Base-by-base conservation (phyloP, 164 flowering plant genomes). In the Platanus orientalis region DNA sequence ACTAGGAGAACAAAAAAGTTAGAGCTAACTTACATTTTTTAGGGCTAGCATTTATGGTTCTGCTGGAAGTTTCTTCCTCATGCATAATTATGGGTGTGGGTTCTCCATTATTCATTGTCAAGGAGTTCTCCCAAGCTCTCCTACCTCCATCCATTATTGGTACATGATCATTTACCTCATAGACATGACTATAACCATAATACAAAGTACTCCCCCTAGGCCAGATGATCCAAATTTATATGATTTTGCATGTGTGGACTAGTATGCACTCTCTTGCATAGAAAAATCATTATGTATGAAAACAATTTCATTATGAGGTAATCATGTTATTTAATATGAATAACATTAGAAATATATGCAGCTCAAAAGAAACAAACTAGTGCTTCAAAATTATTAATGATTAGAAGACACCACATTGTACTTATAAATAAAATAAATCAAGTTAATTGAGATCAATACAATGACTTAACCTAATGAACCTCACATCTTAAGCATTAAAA, bases 201-300 rank as follows among this genome's bases (percentile, higher is more conserved):
- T 79, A 84, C 27, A 83, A 72, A 62, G 72, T 56, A 65, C 51
- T 75, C 57, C 85, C n/a, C n/a, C 84, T 50, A 78, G 66, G 54
- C 84, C 89, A 58, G 83, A 73, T 25, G 58, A 45, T 28, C 85
- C 92, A 74, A 73, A 81, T 69, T 92, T 90, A 72, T 86, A 83
- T 40, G 75, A 68, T 66, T 72, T 81, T 20, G 82, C 57, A 75
- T 76, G 73, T 57, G 61, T 75, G 44, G 83, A 71, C 45, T 95
- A 83, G 52, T 85, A 81, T 3, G 75, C 70, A 59, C 67, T 70
- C 49, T 85, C 94, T 96, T 89, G 80, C 80, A 77, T 48, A 71
- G 13, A 59, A 19, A 23, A 26, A 54, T 25, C 6, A 21, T 27
- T 4, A n/a, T 27, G 24, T 30, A 6, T 32, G 16, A 59, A 20